Evolutionary conservation across 1,284 basidiomycete species (phyloP), one percentile per base, ranked within the genome.

Genomic region (Ustilago shanxiensis): DNA sequence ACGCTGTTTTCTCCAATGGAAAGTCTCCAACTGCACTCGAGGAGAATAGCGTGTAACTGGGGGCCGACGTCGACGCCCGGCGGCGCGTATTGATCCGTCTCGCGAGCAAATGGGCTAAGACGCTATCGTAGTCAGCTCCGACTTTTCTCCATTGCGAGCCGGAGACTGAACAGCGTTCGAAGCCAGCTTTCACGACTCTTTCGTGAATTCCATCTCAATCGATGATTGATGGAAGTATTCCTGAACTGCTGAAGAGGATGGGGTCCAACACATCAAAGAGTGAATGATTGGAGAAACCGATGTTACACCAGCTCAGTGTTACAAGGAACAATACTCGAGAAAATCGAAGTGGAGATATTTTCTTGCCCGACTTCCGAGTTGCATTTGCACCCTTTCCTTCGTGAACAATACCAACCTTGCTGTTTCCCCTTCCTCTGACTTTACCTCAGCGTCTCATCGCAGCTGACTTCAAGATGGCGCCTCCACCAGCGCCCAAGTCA

Each of bases 401-500:
- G n/a, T 20, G 41, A 44, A 44, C 41, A 44, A 20, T 11, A 44
- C 41, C 20, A 44, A 44, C 18, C 7, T 16, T 39, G 7, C 18
- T 9, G 11, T 16, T 6, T 16, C n/a, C 20, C 11, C 16, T 9
- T 20, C 41, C 18, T 20, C 41, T 7, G 10, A 7, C 7, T 20
- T 6, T 24, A 20, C 29, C 35, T 24, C 55, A 26, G 4, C 41
- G n/a, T 18, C n/a, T 31, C 29, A 9, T 13, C 50, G 29, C 28
- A 22, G 11, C n/a, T 33, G 6, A 4, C 41, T 6, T 20, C 41
- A 44, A 8, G 6, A 65, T 67, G 72, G 61, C 66, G 37, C 60
- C 66, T 2, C 51, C 61, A 6, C 33, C 66, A 13, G 51, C 55
- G 6, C 53, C 20, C 2, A 61, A 56, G 24, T 28, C 35, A n/a